Evolutionary conservation across 2,329 filamentous ascomycete genomes (phyloP).

Genomic region (Neopestalotiopsis sp.): DNA sequence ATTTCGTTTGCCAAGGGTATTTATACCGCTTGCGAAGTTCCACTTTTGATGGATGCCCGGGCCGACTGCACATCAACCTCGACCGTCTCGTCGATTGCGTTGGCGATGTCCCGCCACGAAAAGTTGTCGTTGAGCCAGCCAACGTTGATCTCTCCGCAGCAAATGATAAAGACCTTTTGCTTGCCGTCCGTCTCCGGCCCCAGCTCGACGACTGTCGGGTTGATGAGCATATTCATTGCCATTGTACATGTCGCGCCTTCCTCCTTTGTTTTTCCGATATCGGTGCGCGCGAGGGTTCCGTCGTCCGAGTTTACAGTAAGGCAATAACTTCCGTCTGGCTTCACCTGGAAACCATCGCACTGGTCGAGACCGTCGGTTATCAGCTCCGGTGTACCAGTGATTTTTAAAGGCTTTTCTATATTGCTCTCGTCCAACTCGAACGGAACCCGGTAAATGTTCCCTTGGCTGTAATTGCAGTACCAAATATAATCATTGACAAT

Average conservation of each 20-base stretch:
- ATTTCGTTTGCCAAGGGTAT: neutral
- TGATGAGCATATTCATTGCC: constrained; percentile 32
- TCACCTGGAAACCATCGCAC: constrained; percentile 33
- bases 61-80: neutral
- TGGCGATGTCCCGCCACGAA: constrained; percentile 34
- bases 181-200: constrained; percentile 22
- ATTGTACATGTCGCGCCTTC: constrained; percentile 24
- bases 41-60: neutral
- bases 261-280: neutral
- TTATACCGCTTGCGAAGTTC: neutral
- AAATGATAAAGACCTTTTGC: constrained; percentile 35
- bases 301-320: constrained; percentile 30
- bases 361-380: constrained; percentile 32
- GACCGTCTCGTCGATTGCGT: constrained; percentile 27
- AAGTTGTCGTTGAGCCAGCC: constrained; percentile 33
- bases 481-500: constrained; percentile 30
- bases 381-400: constrained; percentile 29
- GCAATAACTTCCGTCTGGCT: constrained; percentile 28
- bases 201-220: constrained; percentile 35
- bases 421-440: constrained; percentile 25
- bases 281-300: constrained; percentile 28
- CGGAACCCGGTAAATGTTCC: constrained; percentile 33
- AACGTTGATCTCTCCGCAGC: constrained; percentile 38
- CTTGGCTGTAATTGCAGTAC: constrained; percentile 36
- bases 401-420: constrained; percentile 23